Conservation (phyloP, 2,329 filamentous ascomycete genomes). For the Monilinia laxa region DNA sequence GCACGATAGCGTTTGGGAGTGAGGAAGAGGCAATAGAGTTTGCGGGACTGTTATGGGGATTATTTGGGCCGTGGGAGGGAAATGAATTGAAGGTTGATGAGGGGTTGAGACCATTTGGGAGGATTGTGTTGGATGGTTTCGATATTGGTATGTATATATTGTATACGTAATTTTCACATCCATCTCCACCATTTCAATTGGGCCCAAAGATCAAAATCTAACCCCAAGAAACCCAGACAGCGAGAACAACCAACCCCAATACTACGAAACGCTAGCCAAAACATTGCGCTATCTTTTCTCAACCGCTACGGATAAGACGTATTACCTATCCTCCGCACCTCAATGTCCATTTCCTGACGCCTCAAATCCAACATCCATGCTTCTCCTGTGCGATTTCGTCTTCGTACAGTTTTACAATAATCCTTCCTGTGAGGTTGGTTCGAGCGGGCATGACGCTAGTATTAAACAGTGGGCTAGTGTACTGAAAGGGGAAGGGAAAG, state of each 20-base stretch:
- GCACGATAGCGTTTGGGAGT: conserved; percentile 37
- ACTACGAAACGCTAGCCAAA: conserved; percentile 39
- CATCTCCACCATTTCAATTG: not conserved
- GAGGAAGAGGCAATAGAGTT: conserved; percentile 38
- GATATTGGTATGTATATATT: conserved; percentile 38
- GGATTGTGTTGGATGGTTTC: conserved; percentile 42
- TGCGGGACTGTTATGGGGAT: conserved; percentile 40
- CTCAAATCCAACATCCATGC: conserved; percentile 38
- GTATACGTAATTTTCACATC: not conserved
- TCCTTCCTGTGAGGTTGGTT: conserved; percentile 40
- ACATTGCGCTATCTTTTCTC: conserved; percentile 36
- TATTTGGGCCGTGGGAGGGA: conserved; percentile 40
- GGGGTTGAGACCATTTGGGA: conserved; percentile 40
- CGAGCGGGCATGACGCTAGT: conserved; percentile 37
- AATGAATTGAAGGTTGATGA: conserved; percentile 27
- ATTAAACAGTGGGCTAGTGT: conserved; percentile 40
- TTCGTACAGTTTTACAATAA: conserved; percentile 48
- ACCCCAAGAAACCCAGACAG: conserved; percentile 37
- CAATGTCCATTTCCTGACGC: conserved; percentile 45
- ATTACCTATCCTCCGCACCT: conserved; percentile 44
- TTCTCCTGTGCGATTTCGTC: conserved; percentile 43
- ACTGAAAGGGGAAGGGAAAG: too few relatives aligned
- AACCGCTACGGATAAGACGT: conserved; percentile 32
- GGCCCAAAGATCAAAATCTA: not conserved
- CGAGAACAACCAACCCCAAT: conserved; percentile 37